Base-by-base conservation (phyloP, 805 yeast species). In the Lipomyces kockii region DNA sequence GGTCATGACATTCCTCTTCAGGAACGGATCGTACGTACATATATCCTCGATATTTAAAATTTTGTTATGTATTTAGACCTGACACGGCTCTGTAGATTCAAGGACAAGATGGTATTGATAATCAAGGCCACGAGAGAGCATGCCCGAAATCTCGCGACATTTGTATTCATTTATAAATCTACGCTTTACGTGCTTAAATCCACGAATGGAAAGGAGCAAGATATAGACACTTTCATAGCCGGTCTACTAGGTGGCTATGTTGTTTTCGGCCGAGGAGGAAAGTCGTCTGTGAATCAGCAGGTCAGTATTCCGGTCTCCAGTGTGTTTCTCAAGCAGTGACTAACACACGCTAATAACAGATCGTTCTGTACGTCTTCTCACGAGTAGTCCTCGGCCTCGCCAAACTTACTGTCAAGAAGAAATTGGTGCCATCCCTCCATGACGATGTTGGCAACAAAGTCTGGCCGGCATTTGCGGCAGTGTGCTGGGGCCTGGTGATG, bases 401-500 rank as follows among this genome's bases (percentile, higher is more conserved):
- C 14, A 87, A 86, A 74, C 81, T 83, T 56, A 60, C 84, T 12
- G 82, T 82, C 25, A 62, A 74, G 63, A 53, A 62, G 64, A 63
- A 67, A 12, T 43, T 58, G 12, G 49, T 73, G 17, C 67, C 72
- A 12, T 58, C 71, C n/a, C 39, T 66, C 20, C 37, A 51, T 22
- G 65, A 51, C 11, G 56, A 69, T 9, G 63, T 61, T 62, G 67
- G 53, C 60, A 34, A 34, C 72, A 56, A 65, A 2, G 76, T 83
- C 0, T 90, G 92, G 92, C 80, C 84, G 56, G 75, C 84, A 57
- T 85, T 87, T 72, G 88, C 92, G 1, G 85, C 88, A 17, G 67
- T 86, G 7, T 81, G 86, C 8, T 90, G 96, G 96, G 94, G 88
- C 0, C 74, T 84, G 32, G 90, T 89, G 51, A 89, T 90, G 93